Conservation (phyloP, 306 rosid species). For the Vigna nakashimae region DNA sequence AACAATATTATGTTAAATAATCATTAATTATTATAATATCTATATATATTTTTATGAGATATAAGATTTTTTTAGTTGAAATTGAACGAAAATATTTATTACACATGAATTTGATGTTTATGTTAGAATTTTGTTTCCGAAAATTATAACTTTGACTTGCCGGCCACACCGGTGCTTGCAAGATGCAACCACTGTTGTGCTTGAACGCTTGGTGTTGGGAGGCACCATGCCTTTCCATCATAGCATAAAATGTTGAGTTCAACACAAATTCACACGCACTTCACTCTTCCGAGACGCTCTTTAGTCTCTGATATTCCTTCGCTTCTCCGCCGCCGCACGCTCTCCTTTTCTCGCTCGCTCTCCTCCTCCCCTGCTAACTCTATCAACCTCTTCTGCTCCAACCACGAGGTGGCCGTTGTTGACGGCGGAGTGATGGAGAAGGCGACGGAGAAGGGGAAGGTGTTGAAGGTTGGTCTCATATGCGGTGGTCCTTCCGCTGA, state of each 20-base stretch:
- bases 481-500: constrained; percentile 99
- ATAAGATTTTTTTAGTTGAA: too few species aligned
- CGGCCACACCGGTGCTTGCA: neutral
- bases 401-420: constrained; percentile 42
- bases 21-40: too few species aligned
- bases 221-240: neutral
- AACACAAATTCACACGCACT: neutral
- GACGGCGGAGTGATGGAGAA: constrained; percentile 42
- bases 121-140: too few species aligned
- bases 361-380: neutral
- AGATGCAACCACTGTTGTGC: neutral
- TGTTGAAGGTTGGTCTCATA: constrained; percentile 74
- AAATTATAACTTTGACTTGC: neutral
- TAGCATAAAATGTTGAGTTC: neutral
- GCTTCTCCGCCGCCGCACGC: neutral
- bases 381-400: constrained; percentile 20
- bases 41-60: too few species aligned
- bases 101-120: too few species aligned
- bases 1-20: too few species aligned
- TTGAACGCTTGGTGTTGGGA: neutral
- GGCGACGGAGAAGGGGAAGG: constrained; percentile 41
- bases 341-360: neutral
- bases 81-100: too few species aligned
- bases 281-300: neutral
- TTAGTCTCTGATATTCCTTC: too few species aligned